Percentiles rank a stretch among this genome's conserved stretches.
Evolutionary conservation across 1,284 basidiomycete species (phyloP).

Genomic region (Mycena sp.): DNA sequence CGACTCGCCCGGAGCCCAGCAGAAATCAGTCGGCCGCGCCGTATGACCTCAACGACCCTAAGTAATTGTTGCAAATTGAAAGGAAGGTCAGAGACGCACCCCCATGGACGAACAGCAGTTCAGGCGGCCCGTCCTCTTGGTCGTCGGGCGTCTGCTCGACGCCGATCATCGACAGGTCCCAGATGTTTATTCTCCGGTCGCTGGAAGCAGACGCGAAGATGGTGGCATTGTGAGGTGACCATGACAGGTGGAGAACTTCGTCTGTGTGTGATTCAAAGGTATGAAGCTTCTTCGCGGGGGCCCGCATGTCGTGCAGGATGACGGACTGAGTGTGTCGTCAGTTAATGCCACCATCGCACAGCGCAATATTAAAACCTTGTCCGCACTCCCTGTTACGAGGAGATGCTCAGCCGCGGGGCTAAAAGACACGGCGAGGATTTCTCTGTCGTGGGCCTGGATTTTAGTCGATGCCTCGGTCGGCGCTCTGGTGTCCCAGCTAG

Average conservation of each 20-base stretch:
- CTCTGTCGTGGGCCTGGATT: slow-evolving; percentile 89
- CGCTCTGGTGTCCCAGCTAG: slow-evolving; percentile 93
- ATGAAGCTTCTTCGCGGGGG: slow-evolving; percentile 86
- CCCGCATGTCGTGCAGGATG: slow-evolving; percentile 90
- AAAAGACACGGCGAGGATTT: slow-evolving; percentile 93
- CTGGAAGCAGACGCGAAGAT: slow-evolving; percentile 94
- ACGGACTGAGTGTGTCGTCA: slow-evolving; percentile 73
- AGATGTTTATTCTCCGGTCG: slow-evolving; percentile 94
- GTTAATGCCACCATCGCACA: slow-evolving; percentile 1
- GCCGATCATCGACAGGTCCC: slow-evolving; percentile 95
- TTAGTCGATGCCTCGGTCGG: slow-evolving; percentile 77
- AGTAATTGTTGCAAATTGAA: slow-evolving; percentile 9
- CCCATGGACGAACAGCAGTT: slow-evolving; percentile 93
- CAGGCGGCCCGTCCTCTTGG: slow-evolving; percentile 96
- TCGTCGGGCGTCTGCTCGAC: slow-evolving; percentile 98
- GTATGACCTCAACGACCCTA: slow-evolving; percentile 70
- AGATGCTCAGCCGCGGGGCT: slow-evolving; percentile 87
- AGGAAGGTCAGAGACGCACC: slow-evolving; percentile 56
- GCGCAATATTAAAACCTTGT: slow-evolving; percentile 71
- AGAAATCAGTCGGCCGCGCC: slow-evolving; percentile 84
- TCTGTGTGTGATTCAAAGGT: slow-evolving; percentile 94
- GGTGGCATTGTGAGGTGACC: slow-evolving; percentile 94
- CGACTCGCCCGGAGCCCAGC: slow-evolving; percentile 82
- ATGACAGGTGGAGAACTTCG: slow-evolving; percentile 93
- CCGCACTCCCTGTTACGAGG: slow-evolving; percentile 93